Base-by-base conservation (phyloP, 2,329 filamentous ascomycete genomes). In the Raffaelea arxii region DNA sequence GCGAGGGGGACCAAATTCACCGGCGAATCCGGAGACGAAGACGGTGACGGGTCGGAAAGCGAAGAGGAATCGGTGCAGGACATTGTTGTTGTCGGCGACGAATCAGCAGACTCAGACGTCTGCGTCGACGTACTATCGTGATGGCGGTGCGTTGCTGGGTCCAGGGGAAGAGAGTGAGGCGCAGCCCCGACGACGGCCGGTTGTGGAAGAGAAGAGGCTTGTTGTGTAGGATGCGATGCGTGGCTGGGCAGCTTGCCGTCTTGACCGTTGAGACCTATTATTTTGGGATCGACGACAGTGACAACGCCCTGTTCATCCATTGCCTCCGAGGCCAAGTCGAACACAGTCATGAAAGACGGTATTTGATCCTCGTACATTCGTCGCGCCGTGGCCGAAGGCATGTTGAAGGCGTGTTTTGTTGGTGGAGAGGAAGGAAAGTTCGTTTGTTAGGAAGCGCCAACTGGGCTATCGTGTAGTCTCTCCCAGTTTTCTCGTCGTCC, bases 61-160 rank as follows among this genome's bases (percentile, higher is more conserved):
- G 88, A 86, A 9, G 88, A 91, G 5, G 90, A 94, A 66, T 95
- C 91, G 53, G 91, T 87, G 19, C 88, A 95, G 6, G 89, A 95
- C 43, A 92, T 78, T 2, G 91, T 95, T 4, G 90, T 96, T 7
- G 91, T 97, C 2, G 92, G 92, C 9, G 91, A 97, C 21, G 91
- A 95, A 59, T 95, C 90, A 37, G 86, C 86, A 2, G 92, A 97
- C 53, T 86, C 87, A 16, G 85, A 86, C 46, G 75, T 75, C 52
- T 84, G 82, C 3, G 84, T 87, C 7, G 83, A 90, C n/a, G 79
- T 83, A 66, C 84, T 88, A 60, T 86, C 78, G 60, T 80, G 75
- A 61, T 86, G 84, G 58, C 82, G 80, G 65, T 88, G 85, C 53
- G 70, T n/a, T n/a, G n/a, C 69, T 51, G 68, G 59, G 55, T 75